phyloP scores from a whole-genome alignment of 805 yeast genomes.

The Starmerella kuoi region DNA sequence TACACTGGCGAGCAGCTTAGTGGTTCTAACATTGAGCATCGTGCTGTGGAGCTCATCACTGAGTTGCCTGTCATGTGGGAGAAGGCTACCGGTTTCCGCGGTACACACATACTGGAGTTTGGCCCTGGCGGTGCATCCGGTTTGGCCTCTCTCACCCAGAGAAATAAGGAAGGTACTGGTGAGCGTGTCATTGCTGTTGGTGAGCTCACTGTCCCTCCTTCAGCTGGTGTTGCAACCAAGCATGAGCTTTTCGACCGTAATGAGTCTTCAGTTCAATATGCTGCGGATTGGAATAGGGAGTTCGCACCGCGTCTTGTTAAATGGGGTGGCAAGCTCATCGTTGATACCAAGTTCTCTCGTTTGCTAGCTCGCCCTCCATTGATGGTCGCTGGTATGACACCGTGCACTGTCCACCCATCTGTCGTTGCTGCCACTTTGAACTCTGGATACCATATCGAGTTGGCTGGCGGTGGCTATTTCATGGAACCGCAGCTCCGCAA shows the following conservation, averaged over 20 bases:
- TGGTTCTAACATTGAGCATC: conserved; percentile 38
- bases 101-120: conserved; percentile 84
- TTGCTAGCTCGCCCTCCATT: conserved; percentile 89
- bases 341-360: conserved; percentile 88
- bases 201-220: conserved; percentile 53
- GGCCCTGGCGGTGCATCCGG: conserved; percentile 99
- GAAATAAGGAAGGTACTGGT: conserved; percentile 98
- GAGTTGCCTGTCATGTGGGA: conserved; percentile 94
- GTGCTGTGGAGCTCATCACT: conserved; percentile 74
- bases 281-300: conserved; percentile 83
- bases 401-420: conserved; percentile 88
- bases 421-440: conserved; percentile 88
- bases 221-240: conserved; percentile 81
- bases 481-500: conserved; percentile 52
- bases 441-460: conserved; percentile 94
- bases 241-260: conserved; percentile 80
- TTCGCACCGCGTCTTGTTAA: conserved; percentile 76
- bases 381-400: conserved; percentile 99
- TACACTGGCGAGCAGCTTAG: conserved; percentile 72
- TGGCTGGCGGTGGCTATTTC: conserved; percentile 99
- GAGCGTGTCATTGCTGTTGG: conserved; percentile 90
- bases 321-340: conserved; percentile 53
- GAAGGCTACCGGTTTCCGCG: conserved; percentile 56
- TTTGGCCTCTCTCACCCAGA: conserved; percentile 86
- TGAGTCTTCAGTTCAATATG: conserved; percentile 55